phyloP scores from a whole-genome alignment of 2,329 filamentous ascomycete genomes.

The Penicillium psychrosexuale region DNA sequence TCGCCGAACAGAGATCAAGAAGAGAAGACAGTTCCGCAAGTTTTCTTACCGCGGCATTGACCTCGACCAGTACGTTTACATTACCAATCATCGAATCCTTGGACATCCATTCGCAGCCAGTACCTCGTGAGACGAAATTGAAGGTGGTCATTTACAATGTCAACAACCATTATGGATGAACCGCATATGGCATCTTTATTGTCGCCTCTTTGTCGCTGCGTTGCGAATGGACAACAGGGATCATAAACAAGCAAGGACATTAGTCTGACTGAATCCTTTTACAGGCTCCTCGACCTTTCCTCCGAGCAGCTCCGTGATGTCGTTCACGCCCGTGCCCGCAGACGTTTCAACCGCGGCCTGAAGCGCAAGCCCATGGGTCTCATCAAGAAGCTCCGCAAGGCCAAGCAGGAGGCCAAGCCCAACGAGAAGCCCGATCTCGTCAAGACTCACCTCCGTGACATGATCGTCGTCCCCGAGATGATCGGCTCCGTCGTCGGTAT shows the following conservation, averaged over 20 bases:
- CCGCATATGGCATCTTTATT: slow-evolving; percentile 5
- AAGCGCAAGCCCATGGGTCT: slow-evolving; percentile 99
- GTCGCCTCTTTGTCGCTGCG: slow-evolving; percentile 2
- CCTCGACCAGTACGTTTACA: slow-evolving; percentile 85
- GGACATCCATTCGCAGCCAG: slow-evolving; percentile 10
- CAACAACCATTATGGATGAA: not conserved
- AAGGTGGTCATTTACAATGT: slow-evolving; percentile 1
- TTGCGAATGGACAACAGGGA: not conserved
- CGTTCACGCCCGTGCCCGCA: slow-evolving; percentile 96
- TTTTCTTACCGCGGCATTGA: slow-evolving; percentile 99
- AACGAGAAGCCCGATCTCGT: slow-evolving; percentile 99
- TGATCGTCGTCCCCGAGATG: slow-evolving; percentile 99
- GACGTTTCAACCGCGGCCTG: slow-evolving; percentile 98
- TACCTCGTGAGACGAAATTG: slow-evolving; percentile 8
- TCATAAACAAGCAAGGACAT: not conserved
- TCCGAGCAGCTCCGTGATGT: slow-evolving; percentile 99
- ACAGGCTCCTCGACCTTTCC: slow-evolving; percentile 94
- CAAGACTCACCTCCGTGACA: slow-evolving; percentile 99
- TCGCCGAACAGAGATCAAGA: slow-evolving; percentile 79
- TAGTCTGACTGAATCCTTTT: slow-evolving; percentile 27
- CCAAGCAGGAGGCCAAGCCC: slow-evolving; percentile 97
- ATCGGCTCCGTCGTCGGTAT: slow-evolving; percentile 97
- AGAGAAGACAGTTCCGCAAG: slow-evolving; percentile 99
- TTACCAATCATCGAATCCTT: slow-evolving; percentile 8
- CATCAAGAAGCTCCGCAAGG: slow-evolving; percentile 99